A percentile compares a stretch with the other conserved stretches of the same genome.
Conservation (phyloP, 306 rosid genomes). For the Rosa chinensis region DNA sequence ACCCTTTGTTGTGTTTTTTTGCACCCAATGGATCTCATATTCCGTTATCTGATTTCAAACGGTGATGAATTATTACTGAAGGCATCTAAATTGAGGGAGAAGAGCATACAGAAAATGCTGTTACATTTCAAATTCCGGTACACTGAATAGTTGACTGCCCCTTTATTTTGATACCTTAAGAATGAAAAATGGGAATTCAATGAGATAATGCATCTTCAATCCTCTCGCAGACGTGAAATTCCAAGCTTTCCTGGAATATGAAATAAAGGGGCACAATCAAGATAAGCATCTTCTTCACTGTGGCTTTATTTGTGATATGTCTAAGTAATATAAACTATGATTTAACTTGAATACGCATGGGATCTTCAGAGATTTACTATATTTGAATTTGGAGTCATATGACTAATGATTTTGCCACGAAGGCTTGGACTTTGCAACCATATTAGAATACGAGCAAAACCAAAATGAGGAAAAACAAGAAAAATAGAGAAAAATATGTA, state of each 20-base stretch:
- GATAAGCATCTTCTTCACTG: conserved; percentile 24
- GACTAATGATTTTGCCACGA: neutral
- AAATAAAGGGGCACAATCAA: conserved; percentile 11
- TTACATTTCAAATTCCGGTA: neutral
- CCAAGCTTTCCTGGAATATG: conserved; percentile 25
- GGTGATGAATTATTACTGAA: conserved; percentile 20
- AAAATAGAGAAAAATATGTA: neutral
- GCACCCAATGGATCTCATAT: neutral
- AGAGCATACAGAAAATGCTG: neutral
- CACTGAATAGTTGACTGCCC: neutral
- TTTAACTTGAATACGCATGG: neutral
- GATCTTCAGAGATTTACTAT: conserved; percentile 5
- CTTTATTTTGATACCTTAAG: conserved; percentile 13
- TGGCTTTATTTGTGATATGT: neutral
- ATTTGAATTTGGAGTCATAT: conserved; percentile 8
- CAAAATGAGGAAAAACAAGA: too few species aligned
- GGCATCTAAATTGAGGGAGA: conserved; percentile 13
- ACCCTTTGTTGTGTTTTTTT: neutral
- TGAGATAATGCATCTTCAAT: conserved; percentile 20
- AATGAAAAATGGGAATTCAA: conserved; percentile 17
- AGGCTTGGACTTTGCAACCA: neutral
- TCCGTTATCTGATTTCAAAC: neutral
- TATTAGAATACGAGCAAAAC: neutral
- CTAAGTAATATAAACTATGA: neutral
- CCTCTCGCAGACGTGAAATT: conserved; percentile 23